These are phyloP conservation scores for Debaryomyces maramus DNA, from an alignment of 805 yeast species.

Conservation along the genomic window DNA sequence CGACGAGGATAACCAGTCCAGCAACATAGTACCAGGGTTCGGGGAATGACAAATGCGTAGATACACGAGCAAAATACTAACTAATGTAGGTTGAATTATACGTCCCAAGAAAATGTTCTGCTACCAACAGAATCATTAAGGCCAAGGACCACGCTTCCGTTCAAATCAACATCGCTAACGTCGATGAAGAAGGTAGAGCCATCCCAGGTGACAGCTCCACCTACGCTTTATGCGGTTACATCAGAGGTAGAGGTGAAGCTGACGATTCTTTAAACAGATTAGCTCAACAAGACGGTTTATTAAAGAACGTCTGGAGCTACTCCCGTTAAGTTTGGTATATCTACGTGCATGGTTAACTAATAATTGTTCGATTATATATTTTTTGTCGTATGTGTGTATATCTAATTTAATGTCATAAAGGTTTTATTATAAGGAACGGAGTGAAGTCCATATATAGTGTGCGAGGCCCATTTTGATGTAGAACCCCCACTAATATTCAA, in stretches of 20 bases:
- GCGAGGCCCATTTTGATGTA: not conserved
- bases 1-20: too few relatives aligned
- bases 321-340: slow-evolving; percentile 63
- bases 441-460: not conserved
- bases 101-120: slow-evolving; percentile 99
- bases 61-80: slow-evolving; percentile 27
- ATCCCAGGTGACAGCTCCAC: slow-evolving; percentile 88
- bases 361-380: slow-evolving; percentile 9
- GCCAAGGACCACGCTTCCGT: slow-evolving; percentile 99
- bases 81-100: slow-evolving; percentile 89
- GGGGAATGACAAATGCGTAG: too few relatives aligned
- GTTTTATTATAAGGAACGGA: not conserved
- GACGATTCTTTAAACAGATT: slow-evolving; percentile 99
- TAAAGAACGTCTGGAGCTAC: slow-evolving; percentile 94
- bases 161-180: slow-evolving; percentile 98
- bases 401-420: slow-evolving; percentile 21
- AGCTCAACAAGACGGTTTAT: slow-evolving; percentile 97
- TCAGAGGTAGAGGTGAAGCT: slow-evolving; percentile 99
- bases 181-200: slow-evolving; percentile 95
- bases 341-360: slow-evolving; percentile 5
- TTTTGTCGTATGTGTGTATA: slow-evolving; percentile 18
- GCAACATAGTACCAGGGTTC: too few relatives aligned
- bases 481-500: too few relatives aligned
- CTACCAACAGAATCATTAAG: slow-evolving; percentile 99
- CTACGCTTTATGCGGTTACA: slow-evolving; percentile 95